Conservation (phyloP, 73 alveolate species). For the Diophrys appendiculata region DNA sequence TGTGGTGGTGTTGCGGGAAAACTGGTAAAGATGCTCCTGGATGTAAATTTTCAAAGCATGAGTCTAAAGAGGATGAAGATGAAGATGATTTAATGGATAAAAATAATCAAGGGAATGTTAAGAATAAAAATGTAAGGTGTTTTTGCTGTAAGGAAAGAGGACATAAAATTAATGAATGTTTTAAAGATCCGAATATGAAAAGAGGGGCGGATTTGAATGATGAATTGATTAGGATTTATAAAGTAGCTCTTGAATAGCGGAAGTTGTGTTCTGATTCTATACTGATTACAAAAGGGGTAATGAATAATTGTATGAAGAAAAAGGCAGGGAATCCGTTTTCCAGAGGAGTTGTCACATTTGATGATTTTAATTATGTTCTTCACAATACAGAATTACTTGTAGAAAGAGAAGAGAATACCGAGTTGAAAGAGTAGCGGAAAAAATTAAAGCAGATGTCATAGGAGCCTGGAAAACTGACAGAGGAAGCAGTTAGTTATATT, state of each 20-base stretch:
- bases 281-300: conserved; percentile 30
- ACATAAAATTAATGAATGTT: conserved; percentile 35
- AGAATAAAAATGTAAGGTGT: conserved; percentile 23
- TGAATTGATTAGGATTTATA: conserved; percentile 55
- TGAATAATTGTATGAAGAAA: conserved; percentile 24
- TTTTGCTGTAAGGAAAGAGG: conserved; percentile 57
- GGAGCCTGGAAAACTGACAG: not conserved
- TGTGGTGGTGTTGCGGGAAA: conserved; percentile 88
- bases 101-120: conserved; percentile 34
- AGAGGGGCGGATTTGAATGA: conserved; percentile 27
- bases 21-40: conserved; percentile 63
- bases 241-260: conserved; percentile 17
- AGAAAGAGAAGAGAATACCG: conserved; percentile 13
- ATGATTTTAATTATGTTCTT: conserved; percentile 54
- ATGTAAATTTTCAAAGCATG: conserved; percentile 71
- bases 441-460: not conserved
- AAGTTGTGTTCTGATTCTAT: conserved; percentile 32
- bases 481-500: not conserved
- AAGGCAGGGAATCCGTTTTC: conserved; percentile 32
- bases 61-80: conserved; percentile 73
- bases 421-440: conserved; percentile 2
- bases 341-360: conserved; percentile 55
- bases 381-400: conserved; percentile 36
- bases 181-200: conserved; percentile 54
- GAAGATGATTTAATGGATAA: conserved; percentile 55